Evolutionary conservation across 208 protist genomes (phyloP), one percentile per base, ranked within the genome.

Genomic region (Leishmania tropica): DNA sequence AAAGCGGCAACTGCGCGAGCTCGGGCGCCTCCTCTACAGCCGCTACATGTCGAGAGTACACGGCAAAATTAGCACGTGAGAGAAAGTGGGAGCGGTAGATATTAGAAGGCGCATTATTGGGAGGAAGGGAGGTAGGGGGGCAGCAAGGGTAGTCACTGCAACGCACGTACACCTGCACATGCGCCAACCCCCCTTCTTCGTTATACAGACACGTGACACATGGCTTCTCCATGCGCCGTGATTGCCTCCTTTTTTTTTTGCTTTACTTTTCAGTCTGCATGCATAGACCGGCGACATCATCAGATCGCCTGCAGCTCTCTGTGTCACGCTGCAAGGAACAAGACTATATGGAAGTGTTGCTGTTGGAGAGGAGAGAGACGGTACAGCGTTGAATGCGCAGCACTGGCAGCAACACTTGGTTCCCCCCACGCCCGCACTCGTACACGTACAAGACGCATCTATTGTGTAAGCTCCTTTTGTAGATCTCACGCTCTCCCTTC

Each of bases 11-110:
- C 87, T 94, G 75, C 85, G 84, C 35, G 76, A 81, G 64, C 68
- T 94, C 7, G 91, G 91, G 0, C 84, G 87, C 51, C 70, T 83
- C 17, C 79, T 94, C 40, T 92, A 94, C 77, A 83, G 60, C 24
- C 83, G 76, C 40, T 60, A 81, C 74, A 85, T 35, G 76, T 47
- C 48, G 75, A 79, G 62, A 64, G 47, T 80, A 79, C 45, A 81
- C 1, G 40, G 19, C 73, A 64, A 8, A 74, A 19, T 21, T 54
- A 74, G 45, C 42, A 53, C 42, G 24, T 74, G 40, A 74, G 21
- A 74, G 24, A 74, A 35, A 11, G 45, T 6, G 28, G 17, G n/a
- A 51, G 68, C 11, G 7, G 67, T 35, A 37, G 37, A 48, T 4
- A 45, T 17, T 48, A 64, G 58, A 64, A 64, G n/a, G 58, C 0